A percentile compares a stretch with the other conserved stretches of the same genome.
These are phyloP conservation scores for Moringa oleifera DNA, from an alignment of 345 rosid species.

Conservation along the genomic window DNA sequence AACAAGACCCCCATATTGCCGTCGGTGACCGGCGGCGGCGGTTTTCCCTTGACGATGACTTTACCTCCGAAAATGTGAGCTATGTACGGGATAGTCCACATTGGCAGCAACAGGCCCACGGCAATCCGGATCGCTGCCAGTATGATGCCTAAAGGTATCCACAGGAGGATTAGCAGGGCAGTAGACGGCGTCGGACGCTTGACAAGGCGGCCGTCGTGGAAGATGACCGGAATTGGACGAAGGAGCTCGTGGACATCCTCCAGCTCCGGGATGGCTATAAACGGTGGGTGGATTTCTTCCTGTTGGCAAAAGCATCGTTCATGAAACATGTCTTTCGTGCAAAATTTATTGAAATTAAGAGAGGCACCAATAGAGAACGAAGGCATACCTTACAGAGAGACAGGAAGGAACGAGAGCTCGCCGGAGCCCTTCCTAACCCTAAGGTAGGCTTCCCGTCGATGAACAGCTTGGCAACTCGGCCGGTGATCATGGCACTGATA, in stretches of 20 bases:
- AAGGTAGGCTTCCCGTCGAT: constrained; percentile 38
- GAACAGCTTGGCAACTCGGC: constrained; percentile 41
- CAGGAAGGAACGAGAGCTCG: constrained; percentile 33
- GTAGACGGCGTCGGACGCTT: constrained; percentile 72
- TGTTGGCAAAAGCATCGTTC: constrained; percentile 16
- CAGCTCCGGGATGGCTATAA: constrained; percentile 16
- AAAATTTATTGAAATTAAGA: too few relatives aligned
- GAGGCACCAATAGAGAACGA: background rate
- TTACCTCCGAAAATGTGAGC: constrained; percentile 52
- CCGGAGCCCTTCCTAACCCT: constrained; percentile 40
- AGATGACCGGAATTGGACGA: constrained; percentile 74
- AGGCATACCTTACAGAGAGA: constrained; percentile 59
- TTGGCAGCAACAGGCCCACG: constrained; percentile 50
- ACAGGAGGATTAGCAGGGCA: constrained; percentile 61
- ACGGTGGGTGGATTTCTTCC: constrained; percentile 61
- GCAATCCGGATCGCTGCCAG: constrained; percentile 49
- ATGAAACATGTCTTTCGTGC: too few relatives aligned
- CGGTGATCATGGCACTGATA: constrained; percentile 18
- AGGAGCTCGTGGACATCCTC: constrained; percentile 19
- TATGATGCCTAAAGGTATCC: constrained; percentile 80
- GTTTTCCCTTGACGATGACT: constrained; percentile 69
- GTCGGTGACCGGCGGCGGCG: constrained; percentile 40
- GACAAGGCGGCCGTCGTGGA: constrained; percentile 89
- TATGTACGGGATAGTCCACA: constrained; percentile 54
- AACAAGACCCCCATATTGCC: constrained; percentile 59